Evolutionary conservation across 768 basidiomycete species (phyloP), one percentile per base, ranked within the genome.

Genomic region (Termitomyces sp.): DNA sequence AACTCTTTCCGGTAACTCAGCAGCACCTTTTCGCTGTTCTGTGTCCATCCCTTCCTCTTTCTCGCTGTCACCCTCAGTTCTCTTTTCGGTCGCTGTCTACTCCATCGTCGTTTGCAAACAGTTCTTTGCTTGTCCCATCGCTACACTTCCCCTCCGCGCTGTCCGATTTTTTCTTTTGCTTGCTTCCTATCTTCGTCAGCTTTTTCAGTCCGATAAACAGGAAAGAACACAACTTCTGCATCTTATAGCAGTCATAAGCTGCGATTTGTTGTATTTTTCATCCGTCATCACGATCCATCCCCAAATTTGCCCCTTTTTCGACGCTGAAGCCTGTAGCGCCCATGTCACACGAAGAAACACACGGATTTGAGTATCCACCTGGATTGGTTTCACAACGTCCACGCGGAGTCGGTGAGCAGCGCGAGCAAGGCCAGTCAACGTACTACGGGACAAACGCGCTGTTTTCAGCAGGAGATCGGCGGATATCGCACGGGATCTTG

Each of bases 321-420:
- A 56, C 56, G 30, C 48, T 32, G 26, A 23, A 50, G 30, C 26
- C 36, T 50, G 35, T 54, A 52, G 55, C 41, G 60, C 33, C 14
- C 52, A 82, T 83, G 82, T 79, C 81, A 50, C 77, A 69, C 58
- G 64, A 69, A 61, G 80, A 80, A 54, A 63, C 71, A 49, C 71
- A 75, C 63, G 79, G 81, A 58, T 74, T 71, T 60, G 75, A 77
- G 50, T 69, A 69, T 60, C 69, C 74, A 10, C 68, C 73, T 1
- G 75, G 75, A 47, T 65, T 73, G 41, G 61, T 56, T 20, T 58
- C 58, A 38, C 60, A 66, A 58, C 75, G 71, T 30, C 66, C 67
- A 18, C 57, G 62, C 50, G 50, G 67, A 35, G 63, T 67, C 55
- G 58, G 57, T 36, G 65, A 64, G 13, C 52, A 35, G 38, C 59